Percentiles rank a stretch among this genome's conserved stretches.
These are phyloP conservation scores for Climacium dendroides DNA, from an alignment of 225 moss, liverwort and hornwort species.

Conservation along the genomic window DNA sequence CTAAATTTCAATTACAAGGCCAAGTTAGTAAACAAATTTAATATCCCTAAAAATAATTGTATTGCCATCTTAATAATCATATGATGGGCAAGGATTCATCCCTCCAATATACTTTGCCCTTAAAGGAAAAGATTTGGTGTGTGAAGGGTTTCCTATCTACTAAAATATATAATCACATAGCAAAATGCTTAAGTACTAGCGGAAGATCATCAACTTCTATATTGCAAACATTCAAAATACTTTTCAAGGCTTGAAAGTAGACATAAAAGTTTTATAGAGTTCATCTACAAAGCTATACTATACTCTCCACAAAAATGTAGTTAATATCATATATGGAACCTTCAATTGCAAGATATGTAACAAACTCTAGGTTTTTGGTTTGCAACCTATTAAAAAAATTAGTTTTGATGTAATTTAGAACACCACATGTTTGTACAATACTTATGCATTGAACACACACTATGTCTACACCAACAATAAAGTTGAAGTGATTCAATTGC, in stretches of 20 bases:
- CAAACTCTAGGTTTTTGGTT: fast-evolving
- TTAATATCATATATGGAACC: background rate
- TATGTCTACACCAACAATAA: too few species aligned
- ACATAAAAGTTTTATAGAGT: background rate
- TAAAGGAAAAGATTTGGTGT: background rate
- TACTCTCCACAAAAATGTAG: fast-evolving
- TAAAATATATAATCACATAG: background rate
- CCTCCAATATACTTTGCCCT: fast-evolving
- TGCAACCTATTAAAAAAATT: background rate
- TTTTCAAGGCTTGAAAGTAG: background rate
- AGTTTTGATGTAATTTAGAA: background rate
- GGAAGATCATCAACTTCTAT: fast-evolving
- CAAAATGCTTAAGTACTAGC: fast-evolving
- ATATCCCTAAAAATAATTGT: background rate
- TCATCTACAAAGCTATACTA: background rate
- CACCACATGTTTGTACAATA: background rate
- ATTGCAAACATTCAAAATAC: background rate
- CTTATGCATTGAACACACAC: background rate
- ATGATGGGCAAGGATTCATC: background rate
- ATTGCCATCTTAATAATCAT: background rate
- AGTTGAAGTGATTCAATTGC: too few species aligned
- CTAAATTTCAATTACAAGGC: background rate
- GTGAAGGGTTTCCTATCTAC: fast-evolving
- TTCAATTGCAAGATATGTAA: background rate
- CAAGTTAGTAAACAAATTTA: background rate